A percentile compares a stretch with the other conserved stretches of the same genome.
These are phyloP conservation scores for Silene conica DNA, from an alignment of 148 eudicot species.

Conservation along the genomic window DNA sequence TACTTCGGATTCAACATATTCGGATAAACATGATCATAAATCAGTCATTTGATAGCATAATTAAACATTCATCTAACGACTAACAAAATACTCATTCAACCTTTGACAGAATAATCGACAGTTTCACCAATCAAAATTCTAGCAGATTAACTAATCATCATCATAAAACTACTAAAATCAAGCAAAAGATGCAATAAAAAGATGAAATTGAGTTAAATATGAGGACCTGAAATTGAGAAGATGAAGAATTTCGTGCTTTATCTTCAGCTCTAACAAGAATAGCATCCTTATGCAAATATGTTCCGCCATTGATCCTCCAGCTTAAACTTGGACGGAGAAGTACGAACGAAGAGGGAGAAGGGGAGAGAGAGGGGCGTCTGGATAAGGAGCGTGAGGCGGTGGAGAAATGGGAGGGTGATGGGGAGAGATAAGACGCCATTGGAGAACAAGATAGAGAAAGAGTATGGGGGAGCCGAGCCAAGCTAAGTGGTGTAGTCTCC, in stretches of 20 bases:
- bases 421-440: conserved; percentile 28
- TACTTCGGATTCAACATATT: neutral
- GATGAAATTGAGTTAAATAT: neutral
- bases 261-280: conserved; percentile 59
- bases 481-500: neutral
- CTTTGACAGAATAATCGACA: too few species aligned
- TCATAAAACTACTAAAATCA: neutral
- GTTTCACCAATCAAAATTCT: too few species aligned
- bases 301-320: neutral
- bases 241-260: conserved; percentile 35
- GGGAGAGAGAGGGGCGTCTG: conserved; percentile 18
- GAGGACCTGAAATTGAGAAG: conserved; percentile 44
- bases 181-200: neutral
- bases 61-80: too few species aligned
- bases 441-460: neutral
- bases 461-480: neutral
- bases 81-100: too few species aligned
- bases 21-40: neutral
- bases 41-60: too few species aligned
- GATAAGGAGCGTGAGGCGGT: conserved; percentile 24
- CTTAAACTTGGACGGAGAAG: conserved; percentile 12
- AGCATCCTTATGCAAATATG: conserved; percentile 33
- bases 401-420: conserved; percentile 14
- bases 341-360: neutral
- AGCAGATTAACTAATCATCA: neutral